A percentile compares a stretch with the other conserved stretches of the same genome.
Conservation (phyloP, 257 asterid species). For the Ilex asprella region DNA sequence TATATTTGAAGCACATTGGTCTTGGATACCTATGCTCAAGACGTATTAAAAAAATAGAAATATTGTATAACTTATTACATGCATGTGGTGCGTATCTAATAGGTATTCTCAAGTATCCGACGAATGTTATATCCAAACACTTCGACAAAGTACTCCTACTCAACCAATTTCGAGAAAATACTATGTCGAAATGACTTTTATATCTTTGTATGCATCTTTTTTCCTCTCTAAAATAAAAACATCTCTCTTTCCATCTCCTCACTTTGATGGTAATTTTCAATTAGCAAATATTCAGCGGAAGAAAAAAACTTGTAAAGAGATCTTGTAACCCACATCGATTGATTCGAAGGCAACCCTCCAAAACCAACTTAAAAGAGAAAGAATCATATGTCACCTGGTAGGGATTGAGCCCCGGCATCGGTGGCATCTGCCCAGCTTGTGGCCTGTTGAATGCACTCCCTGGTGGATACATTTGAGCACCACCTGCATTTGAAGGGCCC, state of each 20-base stretch:
- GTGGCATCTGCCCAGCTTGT: conserved; percentile 77
- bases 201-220: too few relatives aligned
- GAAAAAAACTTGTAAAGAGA: background rate
- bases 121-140: too few relatives aligned
- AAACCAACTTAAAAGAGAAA: background rate
- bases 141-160: too few relatives aligned
- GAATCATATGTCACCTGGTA: conserved; percentile 57
- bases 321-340: background rate
- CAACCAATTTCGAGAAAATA: too few relatives aligned
- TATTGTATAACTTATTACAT: too few relatives aligned
- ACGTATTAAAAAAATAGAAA: too few relatives aligned
- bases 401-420: conserved; percentile 83
- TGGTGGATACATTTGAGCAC: conserved; percentile 76
- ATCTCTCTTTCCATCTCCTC: background rate
- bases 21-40: too few relatives aligned
- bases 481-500: conserved; percentile 39
- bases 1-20: too few relatives aligned
- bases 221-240: background rate
- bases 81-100: too few relatives aligned
- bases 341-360: background rate
- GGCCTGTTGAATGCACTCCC: conserved; percentile 81
- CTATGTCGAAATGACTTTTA: too few relatives aligned
- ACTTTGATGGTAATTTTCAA: background rate
- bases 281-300: background rate
- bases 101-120: too few relatives aligned